Base-by-base conservation (phyloP, 2,329 filamentous ascomycete species). In the Diaporthe amygdali region DNA sequence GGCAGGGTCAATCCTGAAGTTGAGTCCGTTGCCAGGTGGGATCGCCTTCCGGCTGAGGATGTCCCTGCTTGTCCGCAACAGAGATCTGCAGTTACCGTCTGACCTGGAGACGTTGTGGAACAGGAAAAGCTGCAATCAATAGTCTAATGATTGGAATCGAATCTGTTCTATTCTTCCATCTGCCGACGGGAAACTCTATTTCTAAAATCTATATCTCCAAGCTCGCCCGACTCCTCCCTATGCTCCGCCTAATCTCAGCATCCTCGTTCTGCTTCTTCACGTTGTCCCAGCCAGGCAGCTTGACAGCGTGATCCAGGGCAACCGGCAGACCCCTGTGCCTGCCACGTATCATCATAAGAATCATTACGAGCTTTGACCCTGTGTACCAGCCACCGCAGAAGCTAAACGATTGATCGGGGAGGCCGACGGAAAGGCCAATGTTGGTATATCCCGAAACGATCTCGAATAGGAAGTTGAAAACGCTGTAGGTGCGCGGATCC, bases 391-490 rank as follows among this genome's bases (percentile, higher is more conserved):
- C 71, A 0, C 71, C 71, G 2, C 25, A 44, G 44, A 72, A 72
- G 17, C 71, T 72, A n/a, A 9, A 72, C 32, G 71, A 72, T 9
- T 68, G 39, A 5, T 54, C 49, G 6, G 71, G 64, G 20, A 71
- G 22, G 3, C 71, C 71, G 1, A 68, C 52, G 17, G 71, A 71
- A 3, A 68, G 27, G 1, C 71, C 71, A n/a, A 72, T 71, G 32
- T 72, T 72, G 1, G 71, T 72, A 27, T 72, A 72, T 1, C 71
- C 71, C 1, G 71, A 71, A 2, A 88, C 84, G 10, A 89, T 86
- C 76, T 90, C 88, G 72, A 90, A 90, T 2, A 88, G 77, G 69
- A 91, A 84, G 74, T 89, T 91, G 77, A 91, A 91, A 6, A 90
- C 86, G 25, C 86, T 87, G 77, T 86, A 91, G 49, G 78, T 86